These are phyloP conservation scores for Aspergillus spinulosporus DNA, from an alignment of 2,329 filamentous ascomycete genomes.

Conservation along the genomic window DNA sequence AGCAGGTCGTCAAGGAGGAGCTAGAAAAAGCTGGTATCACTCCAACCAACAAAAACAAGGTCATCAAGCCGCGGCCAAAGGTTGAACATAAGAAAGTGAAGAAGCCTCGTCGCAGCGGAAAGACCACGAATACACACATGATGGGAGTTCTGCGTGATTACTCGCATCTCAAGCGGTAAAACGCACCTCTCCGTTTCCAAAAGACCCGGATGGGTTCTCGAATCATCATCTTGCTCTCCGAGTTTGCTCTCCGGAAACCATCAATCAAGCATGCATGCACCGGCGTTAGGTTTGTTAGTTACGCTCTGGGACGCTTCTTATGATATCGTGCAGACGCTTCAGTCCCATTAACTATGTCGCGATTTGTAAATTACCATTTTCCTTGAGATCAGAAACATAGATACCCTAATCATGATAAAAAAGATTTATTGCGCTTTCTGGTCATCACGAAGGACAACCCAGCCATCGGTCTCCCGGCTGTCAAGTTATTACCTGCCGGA, in stretches of 20 bases:
- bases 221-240: neutral
- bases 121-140: conserved; percentile 89
- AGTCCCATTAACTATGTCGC: neutral
- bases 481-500: neutral
- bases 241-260: neutral
- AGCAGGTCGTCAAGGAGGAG: conserved; percentile 74
- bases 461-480: too few species aligned
- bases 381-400: conserved; percentile 4
- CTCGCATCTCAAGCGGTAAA: conserved; percentile 47
- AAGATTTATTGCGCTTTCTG: neutral
- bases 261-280: conserved; percentile 6
- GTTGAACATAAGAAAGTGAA: conserved; percentile 69
- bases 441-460: too few species aligned
- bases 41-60: conserved; percentile 78
- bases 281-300: conserved; percentile 1
- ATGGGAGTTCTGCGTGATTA: conserved; percentile 76
- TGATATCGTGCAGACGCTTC: neutral
- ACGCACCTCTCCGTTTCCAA: neutral
- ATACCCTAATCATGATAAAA: conserved; percentile 18
- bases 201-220: neutral
- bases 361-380: conserved; percentile 4
- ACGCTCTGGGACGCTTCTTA: neutral
- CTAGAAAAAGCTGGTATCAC: conserved; percentile 77
- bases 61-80: conserved; percentile 58
- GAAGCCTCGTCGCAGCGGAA: conserved; percentile 71